Evolutionary conservation across 495 filamentous ascomycete species (phyloP).

Genomic region (Staphylotrichum tortipilum): DNA sequence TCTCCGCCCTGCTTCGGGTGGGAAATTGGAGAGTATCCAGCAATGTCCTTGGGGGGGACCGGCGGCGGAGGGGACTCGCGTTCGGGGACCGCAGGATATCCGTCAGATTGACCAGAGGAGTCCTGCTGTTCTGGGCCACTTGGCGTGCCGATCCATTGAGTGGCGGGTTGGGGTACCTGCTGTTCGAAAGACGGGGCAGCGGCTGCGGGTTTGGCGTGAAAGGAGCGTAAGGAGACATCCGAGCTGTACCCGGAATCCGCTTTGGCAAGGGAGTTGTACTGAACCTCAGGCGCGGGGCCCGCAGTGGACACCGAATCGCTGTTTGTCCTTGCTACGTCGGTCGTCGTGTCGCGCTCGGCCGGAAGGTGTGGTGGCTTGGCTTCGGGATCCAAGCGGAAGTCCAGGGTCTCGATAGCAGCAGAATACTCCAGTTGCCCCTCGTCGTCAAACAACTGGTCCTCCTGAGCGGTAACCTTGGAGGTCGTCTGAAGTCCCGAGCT

Average conservation of each 20-base stretch:
- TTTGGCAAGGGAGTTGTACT: conserved; percentile 38
- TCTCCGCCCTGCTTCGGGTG: conserved; percentile 1
- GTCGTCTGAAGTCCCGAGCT: conserved; percentile 35
- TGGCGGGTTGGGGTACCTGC: not conserved
- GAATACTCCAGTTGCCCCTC: conserved; percentile 26
- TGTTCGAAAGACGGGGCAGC: conserved; percentile 5
- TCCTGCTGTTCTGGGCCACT: not conserved
- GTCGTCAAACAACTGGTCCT: conserved; percentile 43
- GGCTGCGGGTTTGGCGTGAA: conserved; percentile 20
- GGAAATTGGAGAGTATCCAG: not conserved
- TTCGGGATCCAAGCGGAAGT: conserved; percentile 33
- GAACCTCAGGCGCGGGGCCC: conserved; percentile 28
- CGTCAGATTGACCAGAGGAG: not conserved
- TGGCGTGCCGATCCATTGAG: not conserved
- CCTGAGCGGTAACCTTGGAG: conserved; percentile 38
- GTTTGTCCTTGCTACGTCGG: conserved; percentile 30
- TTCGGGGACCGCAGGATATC: not conserved
- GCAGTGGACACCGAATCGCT: conserved; percentile 32
- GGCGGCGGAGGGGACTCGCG: conserved; percentile 24
- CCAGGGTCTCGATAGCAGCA: conserved; percentile 29
- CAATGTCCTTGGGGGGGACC: conserved; percentile 23
- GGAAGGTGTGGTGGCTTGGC: conserved; percentile 27
- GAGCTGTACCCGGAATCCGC: conserved; percentile 52
- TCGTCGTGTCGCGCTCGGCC: conserved; percentile 3
- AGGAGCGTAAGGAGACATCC: conserved; percentile 41